Percentiles rank a stretch among this genome's conserved stretches.
Conservation (phyloP, 2,329 filamentous ascomycete genomes). For the Cercospora canescens region DNA sequence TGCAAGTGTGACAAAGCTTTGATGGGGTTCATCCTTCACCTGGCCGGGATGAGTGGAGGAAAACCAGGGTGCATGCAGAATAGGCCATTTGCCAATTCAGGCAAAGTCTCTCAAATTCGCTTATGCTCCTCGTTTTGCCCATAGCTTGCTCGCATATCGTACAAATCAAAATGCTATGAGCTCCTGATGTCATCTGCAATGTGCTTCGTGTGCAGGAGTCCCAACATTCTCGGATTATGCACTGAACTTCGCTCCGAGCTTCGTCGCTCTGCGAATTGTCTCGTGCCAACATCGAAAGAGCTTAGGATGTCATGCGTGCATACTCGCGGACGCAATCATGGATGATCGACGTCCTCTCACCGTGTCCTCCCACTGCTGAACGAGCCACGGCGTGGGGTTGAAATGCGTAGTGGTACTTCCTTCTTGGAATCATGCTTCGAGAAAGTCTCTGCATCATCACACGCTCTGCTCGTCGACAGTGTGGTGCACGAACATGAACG, state of each 20-base stretch:
- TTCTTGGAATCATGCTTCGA: not conserved
- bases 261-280: not conserved
- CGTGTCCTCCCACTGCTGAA: no score
- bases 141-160: not conserved
- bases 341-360: not conserved
- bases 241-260: no score
- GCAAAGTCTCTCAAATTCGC: not conserved
- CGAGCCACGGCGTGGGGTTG: not conserved
- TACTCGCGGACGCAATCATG: not conserved
- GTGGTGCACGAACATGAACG: not conserved
- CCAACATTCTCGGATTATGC: not conserved
- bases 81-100: not conserved
- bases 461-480: not conserved
- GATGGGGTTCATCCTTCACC: not conserved
- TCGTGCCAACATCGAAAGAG: not conserved
- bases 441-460: not conserved
- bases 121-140: not conserved
- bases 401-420: not conserved
- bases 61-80: not conserved
- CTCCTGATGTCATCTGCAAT: not conserved
- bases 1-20: not conserved
- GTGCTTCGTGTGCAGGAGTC: not conserved
- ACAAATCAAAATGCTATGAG: not conserved
- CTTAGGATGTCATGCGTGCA: not conserved
- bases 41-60: not conserved